Evolutionary conservation across 108 stramenopile species (phyloP).

Genomic region (Asterionellopsis glacialis): DNA sequence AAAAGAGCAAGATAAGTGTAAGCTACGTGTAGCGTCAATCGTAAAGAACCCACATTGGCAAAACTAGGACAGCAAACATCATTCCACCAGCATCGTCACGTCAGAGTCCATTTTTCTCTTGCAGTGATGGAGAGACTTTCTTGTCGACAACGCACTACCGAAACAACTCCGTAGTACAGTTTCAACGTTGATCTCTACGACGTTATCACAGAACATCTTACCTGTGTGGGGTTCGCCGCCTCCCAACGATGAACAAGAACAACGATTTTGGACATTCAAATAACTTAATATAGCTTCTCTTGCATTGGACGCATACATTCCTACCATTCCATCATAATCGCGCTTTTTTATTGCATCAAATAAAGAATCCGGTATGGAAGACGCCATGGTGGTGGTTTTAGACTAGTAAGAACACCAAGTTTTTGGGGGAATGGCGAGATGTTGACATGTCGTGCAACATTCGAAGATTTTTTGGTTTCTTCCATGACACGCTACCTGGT

Average conservation of each 20-base stretch:
- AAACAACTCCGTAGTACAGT: constrained; percentile 22
- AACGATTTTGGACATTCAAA: constrained; percentile 24
- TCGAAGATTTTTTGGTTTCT: too few relatives aligned
- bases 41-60: too few relatives aligned
- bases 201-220: background rate
- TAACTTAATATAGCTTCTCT: constrained; percentile 27
- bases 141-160: constrained; percentile 15
- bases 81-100: too few relatives aligned
- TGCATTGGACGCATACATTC: constrained; percentile 44
- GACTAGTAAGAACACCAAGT: too few relatives aligned
- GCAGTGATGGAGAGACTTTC: background rate
- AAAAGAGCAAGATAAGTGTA: too few relatives aligned
- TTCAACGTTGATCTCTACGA: constrained; percentile 1
- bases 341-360: constrained; percentile 50
- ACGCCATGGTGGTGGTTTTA: background rate
- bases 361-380: background rate
- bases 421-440: too few relatives aligned
- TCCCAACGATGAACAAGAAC: constrained; percentile 13
- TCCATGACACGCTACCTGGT: too few relatives aligned
- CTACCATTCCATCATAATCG: constrained; percentile 48
- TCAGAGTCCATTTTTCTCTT: too few relatives aligned
- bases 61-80: too few relatives aligned
- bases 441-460: too few relatives aligned
- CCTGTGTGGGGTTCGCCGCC: background rate
- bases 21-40: too few relatives aligned